Evolutionary conservation across 2,329 filamentous ascomycete genomes (phyloP), one percentile per base, ranked within the genome.

Genomic region (Domatiomyces globalis): DNA sequence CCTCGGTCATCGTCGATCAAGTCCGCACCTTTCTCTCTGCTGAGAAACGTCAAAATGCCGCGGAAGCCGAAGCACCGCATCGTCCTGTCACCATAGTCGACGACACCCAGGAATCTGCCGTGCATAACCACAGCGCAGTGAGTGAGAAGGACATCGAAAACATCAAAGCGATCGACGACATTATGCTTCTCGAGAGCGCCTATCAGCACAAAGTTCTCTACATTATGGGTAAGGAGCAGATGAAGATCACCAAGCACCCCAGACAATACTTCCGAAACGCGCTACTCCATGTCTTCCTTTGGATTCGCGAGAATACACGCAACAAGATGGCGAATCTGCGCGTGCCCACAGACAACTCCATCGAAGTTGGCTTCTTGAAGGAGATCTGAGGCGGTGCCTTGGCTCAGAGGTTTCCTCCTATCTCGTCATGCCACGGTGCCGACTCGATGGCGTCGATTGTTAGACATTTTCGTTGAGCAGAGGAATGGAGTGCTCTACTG

Each of bases 1-100:
- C 73, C 0, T 67, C 71, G 1, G 62, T 83, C 1, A 73, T 86
- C 27, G 75, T 76, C 49, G 73, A 81, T 50, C 74, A 84, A 53
- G 68, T 84, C 19, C 71, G 73, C 29, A 62, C 69, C 6, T 77
- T 71, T 52, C 65, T 81, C 27, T 67, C 72, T 0, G 63, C 67
- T 43, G 61, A 65, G 45, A 58, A 65, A 43, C 56, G 60, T 20
- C 18, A 43, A 17, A 29, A 49, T 20, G 45, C 36, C 33, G 43
- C 29, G 39, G 27, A 48, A 43, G 15, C 12, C 19, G 10, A 20
- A 27, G 9, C 22, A 45, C 43, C 43, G 7, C 12, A 12, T 25
- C 45, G 29, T 27, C 20, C 45, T 10, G 20, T 29, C 7, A 33
- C 7, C 20, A 33, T 18, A 9, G n/a, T 18, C 19, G n/a, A 47